A percentile compares a stretch with the other conserved stretches of the same genome.
phyloP scores from a whole-genome alignment of 2,329 filamentous ascomycete genomes.

The Cyphellophora attinorum region DNA sequence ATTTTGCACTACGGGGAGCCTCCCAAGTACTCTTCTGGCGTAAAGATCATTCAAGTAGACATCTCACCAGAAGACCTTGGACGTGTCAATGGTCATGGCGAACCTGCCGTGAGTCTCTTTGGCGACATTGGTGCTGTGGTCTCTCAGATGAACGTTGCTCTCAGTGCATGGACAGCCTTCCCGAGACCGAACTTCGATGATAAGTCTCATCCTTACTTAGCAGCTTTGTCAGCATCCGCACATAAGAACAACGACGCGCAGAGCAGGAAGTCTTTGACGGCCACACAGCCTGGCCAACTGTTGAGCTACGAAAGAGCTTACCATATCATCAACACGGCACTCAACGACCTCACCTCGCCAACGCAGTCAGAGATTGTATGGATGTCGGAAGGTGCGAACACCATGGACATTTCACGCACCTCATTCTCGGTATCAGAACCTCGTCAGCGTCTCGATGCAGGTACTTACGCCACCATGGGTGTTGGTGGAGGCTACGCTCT shows the following conservation, averaged over 20 bases:
- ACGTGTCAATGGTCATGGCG: conserved; percentile 34
- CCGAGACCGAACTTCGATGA: no score
- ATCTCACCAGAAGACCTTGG: conserved; percentile 45
- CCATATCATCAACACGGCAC: conserved; percentile 39
- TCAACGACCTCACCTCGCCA: conserved; percentile 36
- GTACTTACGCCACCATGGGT: conserved; percentile 52
- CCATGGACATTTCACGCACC: conserved; percentile 51
- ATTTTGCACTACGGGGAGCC: conserved; percentile 46
- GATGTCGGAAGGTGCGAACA: conserved; percentile 49
- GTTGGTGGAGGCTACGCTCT: conserved; percentile 48
- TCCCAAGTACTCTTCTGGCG: conserved; percentile 43
- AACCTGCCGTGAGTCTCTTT: conserved; percentile 34
- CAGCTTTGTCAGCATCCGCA: no score
- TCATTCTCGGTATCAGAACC: conserved; percentile 45
- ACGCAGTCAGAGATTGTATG: conserved; percentile 42
- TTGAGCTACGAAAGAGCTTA: conserved; percentile 44
- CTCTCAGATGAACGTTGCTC: conserved; percentile 32
- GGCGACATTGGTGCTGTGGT: conserved; percentile 43
- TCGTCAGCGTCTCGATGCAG: conserved; percentile 46
- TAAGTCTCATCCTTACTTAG: no score
- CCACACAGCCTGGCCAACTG: conserved; percentile 26
- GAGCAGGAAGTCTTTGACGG: conserved; percentile 26
- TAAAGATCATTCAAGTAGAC: conserved; percentile 47
- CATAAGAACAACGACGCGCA: conserved; percentile 33
- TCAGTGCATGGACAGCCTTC: no score